Percentiles rank a stretch among this genome's conserved stretches.
Conservation (phyloP, 2,329 filamentous ascomycete species). For the Monosporascus sp. region DNA sequence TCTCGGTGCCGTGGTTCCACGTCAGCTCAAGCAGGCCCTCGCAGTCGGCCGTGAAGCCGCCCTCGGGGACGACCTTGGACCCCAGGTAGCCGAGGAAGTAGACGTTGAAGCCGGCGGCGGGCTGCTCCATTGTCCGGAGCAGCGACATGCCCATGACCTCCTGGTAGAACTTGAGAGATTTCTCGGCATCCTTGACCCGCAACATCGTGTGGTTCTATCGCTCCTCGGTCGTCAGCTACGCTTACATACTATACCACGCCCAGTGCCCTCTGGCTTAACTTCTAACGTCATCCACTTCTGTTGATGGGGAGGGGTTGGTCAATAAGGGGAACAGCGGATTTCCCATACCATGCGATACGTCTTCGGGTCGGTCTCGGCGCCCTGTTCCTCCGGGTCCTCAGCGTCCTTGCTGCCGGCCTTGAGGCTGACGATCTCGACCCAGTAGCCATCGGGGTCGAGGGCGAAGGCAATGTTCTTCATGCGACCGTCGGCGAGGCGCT, state of each 20-base stretch:
- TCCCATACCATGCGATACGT: conserved; percentile 65
- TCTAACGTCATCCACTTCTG: not conserved
- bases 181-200: conserved; percentile 76
- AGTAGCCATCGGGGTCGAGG: conserved; percentile 82
- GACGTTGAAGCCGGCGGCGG: conserved; percentile 73
- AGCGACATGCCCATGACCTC: conserved; percentile 86
- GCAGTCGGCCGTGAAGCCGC: conserved; percentile 56
- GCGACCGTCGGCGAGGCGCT: conserved; percentile 82
- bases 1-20: conserved; percentile 80
- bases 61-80: conserved; percentile 46
- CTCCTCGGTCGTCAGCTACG: conserved; percentile 1
- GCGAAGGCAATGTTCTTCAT: conserved; percentile 89
- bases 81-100: conserved; percentile 86
- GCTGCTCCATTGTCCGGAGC: conserved; percentile 66
- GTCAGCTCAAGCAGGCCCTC: conserved; percentile 90
- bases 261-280: not conserved
- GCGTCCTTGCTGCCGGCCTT: conserved; percentile 40
- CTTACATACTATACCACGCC: no score
- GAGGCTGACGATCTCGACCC: conserved; percentile 78
- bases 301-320: not conserved
- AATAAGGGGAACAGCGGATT: not conserved
- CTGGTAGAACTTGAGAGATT: conserved; percentile 74
- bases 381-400: conserved; percentile 65
- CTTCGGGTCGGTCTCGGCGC: conserved; percentile 65
- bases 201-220: conserved; percentile 85